Evolutionary conservation across 1,284 basidiomycete species (phyloP), one percentile per base, ranked within the genome.

Genomic region (Cutaneotrichosporon cyanovorans): DNA sequence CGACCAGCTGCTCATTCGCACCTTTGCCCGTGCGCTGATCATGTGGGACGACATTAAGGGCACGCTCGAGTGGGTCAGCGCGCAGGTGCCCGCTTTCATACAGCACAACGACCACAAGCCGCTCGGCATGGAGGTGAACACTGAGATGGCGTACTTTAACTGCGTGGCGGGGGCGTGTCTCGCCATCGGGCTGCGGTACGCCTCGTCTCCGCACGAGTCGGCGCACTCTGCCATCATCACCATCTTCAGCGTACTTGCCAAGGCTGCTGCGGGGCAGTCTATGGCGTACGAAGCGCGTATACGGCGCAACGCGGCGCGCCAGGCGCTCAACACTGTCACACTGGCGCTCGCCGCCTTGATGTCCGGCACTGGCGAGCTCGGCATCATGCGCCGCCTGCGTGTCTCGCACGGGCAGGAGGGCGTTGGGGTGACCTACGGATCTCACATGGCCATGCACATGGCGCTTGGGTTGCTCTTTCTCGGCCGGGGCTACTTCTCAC

Each of bases 311-410:
- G 83, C 89, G 1, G 79, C 92, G n/a, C 79, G 89, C 16, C 86
- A 92, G 59, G 87, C 87, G 2, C 75, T 95, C 37, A 92, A 88
- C 62, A 75, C 92, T 22, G 84, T 95, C 48, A 84, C 87, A 0
- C 76, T 96, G 32, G 78, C 90, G 4, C 73, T 95, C 22, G 83
- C 84, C 56, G 85, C 93, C 76, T 84, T 97, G 41, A 90, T 97
- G 85, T 87, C 91, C 0, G 95, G 95, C 3, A 95, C 90, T 0
- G 95, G 95, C 11, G 90, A 98, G 66, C 80, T 97, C 37, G 85
- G 85, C 42, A 84, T 88, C 52, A 76, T 98, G 21, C 81, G 89
- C 23, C 80, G 90, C n/a, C 76, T 97, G 12, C 81, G 95, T 20
- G 82, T 87, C 61, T 83, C 86, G 4, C 96, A 92, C 63, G 92